A percentile compares a stretch with the other conserved stretches of the same genome.
phyloP scores from a whole-genome alignment of 2,329 filamentous ascomycete genomes.

The Colletotrichum australisinense region DNA sequence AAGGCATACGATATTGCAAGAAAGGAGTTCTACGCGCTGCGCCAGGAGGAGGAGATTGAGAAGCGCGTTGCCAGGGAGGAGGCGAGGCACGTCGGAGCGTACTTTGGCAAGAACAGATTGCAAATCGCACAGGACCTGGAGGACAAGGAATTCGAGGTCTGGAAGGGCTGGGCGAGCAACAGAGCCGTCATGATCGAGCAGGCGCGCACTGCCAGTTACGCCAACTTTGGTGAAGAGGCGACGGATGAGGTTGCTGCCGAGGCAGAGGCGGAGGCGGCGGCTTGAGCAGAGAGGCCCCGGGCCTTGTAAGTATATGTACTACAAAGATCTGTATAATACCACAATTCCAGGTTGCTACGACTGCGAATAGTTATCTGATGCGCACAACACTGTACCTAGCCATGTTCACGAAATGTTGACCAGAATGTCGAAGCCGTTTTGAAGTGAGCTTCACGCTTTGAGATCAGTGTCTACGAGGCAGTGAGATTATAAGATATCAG shows the following conservation, averaged over 20 bases:
- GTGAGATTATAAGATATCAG: too few relatives aligned
- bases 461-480: too few relatives aligned
- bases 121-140: conserved; percentile 87
- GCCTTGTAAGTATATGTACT: conserved; percentile 23
- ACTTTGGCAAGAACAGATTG: conserved; percentile 82
- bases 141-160: conserved; percentile 81
- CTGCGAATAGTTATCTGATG: neutral
- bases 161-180: conserved; percentile 81
- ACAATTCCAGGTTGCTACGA: conserved; percentile 2
- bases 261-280: conserved; percentile 36
- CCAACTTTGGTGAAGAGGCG: conserved; percentile 53
- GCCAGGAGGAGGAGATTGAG: conserved; percentile 86
- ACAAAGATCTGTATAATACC: conserved; percentile 37
- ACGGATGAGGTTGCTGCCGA: conserved; percentile 34
- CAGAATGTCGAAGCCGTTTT: too few relatives aligned
- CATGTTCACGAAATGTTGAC: neutral
- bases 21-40: conserved; percentile 88
- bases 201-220: conserved; percentile 54
- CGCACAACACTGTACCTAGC: too few relatives aligned
- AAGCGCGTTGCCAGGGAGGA: conserved; percentile 88
- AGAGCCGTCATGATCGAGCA: conserved; percentile 56
- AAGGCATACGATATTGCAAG: conserved; percentile 87
- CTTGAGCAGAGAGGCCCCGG: neutral
- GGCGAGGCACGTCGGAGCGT: conserved; percentile 84
- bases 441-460: too few relatives aligned